Evolutionary conservation across 2,329 filamentous ascomycete species (phyloP), one percentile per base, ranked within the genome.

Genomic region (Ceratocystis cacaofunesta): DNA sequence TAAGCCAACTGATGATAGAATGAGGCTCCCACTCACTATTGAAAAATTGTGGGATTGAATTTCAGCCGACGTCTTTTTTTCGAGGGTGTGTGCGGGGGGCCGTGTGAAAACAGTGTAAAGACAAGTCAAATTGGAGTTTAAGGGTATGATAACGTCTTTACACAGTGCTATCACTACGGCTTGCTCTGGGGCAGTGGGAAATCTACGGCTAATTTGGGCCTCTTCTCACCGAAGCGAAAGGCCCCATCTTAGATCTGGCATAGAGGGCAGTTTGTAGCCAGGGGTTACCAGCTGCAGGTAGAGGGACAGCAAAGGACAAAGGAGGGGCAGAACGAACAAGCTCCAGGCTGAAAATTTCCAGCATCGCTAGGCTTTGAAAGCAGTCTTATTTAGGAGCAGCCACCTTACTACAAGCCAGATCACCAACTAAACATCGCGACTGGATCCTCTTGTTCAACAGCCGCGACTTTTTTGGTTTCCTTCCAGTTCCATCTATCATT

Each of bases 261-360:
- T 25, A 25, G 63, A 50, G 50, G 36, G 12, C 41, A 36, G 46
- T 61, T 46, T n/a, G 55, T 63, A 66, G 64, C 64, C 61, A 61
- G 43, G 43, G 41, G 48, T 55, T 64, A 25, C 57, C 52, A 58
- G 32, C 12, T 30, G 65, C 36, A 63, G 57, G 58, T 50, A 58
- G 6, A 50, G 57, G 6, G 50, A 41, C 36, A 41, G 36, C 36
- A 41, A 41, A 41, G 36, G 36, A 41, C 36, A 41, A 41, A 64
- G 43, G 65, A 61, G 55, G 65, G 55, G 62, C 65, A 64, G 43
- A 43, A 46, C 2, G 19, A 12, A 50, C 52, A 63, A 66, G 61
- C 41, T 48, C 50, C 43, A 66, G 62, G 65, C 63, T 64, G 65
- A 67, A 67, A 67, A 64, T 67, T 67, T 67, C 62, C 55, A 66